Conservation (phyloP, 2,329 filamentous ascomycete genomes). For the Exophiala sp. region DNA sequence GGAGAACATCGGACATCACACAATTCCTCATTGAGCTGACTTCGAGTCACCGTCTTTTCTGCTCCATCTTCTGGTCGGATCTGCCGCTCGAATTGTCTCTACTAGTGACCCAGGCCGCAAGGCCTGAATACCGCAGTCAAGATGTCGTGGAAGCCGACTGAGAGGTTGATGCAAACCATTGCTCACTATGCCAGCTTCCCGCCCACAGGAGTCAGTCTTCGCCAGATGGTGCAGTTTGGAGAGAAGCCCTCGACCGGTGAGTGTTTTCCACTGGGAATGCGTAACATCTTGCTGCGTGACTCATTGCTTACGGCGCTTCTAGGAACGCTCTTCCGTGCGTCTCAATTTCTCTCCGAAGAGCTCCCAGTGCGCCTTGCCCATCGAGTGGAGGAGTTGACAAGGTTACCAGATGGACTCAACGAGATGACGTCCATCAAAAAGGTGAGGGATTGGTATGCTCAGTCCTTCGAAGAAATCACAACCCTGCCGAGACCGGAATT, state of each 20-base stretch:
- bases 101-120: conserved; percentile 28
- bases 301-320: background rate
- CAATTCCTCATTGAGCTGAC: background rate
- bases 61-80: conserved; percentile 4
- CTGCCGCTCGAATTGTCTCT: conserved; percentile 22
- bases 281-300: background rate
- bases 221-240: conserved; percentile 99
- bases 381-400: conserved; percentile 87
- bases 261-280: conserved; percentile 26
- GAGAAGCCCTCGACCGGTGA: conserved; percentile 84
- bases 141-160: conserved; percentile 92
- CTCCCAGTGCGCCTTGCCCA: conserved; percentile 94
- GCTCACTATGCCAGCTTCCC: conserved; percentile 95
- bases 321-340: conserved; percentile 95
- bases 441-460: conserved; percentile 97
- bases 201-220: conserved; percentile 88
- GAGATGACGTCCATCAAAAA: conserved; percentile 96
- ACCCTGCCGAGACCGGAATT: conserved; percentile 72
- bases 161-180: conserved; percentile 93
- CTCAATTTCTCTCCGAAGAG: conserved; percentile 97
- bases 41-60: conserved; percentile 16
- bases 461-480: conserved; percentile 99
- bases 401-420: conserved; percentile 88
- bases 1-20: conserved; percentile 24
- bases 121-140: conserved; percentile 30